Evolutionary conservation across 345 rosid genomes (phyloP).

Genomic region (Schrenkiella parvula): DNA sequence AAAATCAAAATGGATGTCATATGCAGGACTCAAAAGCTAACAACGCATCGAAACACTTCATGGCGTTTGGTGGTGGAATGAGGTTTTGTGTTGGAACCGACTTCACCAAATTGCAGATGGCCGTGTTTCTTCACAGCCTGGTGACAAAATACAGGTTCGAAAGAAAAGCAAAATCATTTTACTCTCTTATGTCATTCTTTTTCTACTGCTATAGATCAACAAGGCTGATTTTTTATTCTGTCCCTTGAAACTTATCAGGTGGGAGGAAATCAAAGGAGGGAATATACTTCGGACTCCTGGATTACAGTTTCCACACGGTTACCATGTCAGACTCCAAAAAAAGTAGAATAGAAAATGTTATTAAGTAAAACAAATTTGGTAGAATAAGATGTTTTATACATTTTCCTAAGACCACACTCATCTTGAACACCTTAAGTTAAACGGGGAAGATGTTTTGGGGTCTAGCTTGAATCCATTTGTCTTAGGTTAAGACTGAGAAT

Average conservation of each 20-base stretch:
- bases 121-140: slow-evolving; percentile 84
- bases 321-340: slow-evolving; percentile 49
- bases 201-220: not conserved
- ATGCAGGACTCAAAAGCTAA: slow-evolving; percentile 54
- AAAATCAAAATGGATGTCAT: not conserved
- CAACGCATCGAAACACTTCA: slow-evolving; percentile 74
- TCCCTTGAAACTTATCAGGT: slow-evolving; percentile 44
- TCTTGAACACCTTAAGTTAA: not conserved
- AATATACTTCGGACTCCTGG: slow-evolving; percentile 77
- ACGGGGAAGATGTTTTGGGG: slow-evolving; percentile 5
- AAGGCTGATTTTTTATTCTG: slow-evolving; percentile 13
- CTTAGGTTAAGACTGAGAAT: slow-evolving; percentile 19
- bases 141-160: slow-evolving; percentile 81
- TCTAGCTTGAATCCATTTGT: not conserved
- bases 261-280: slow-evolving; percentile 73
- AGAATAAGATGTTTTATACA: not conserved
- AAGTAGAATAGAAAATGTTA: slow-evolving; percentile 31
- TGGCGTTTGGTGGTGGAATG: slow-evolving; percentile 99
- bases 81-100: slow-evolving; percentile 96
- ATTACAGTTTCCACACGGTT: slow-evolving; percentile 85
- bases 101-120: slow-evolving; percentile 92
- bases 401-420: not conserved
- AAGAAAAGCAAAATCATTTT: not conserved
- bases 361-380: not conserved
- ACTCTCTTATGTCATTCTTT: not conserved